A percentile compares a stretch with the other conserved stretches of the same genome.
phyloP scores from a whole-genome alignment of 768 basidiomycete species.

The Harrya chromipes region DNA sequence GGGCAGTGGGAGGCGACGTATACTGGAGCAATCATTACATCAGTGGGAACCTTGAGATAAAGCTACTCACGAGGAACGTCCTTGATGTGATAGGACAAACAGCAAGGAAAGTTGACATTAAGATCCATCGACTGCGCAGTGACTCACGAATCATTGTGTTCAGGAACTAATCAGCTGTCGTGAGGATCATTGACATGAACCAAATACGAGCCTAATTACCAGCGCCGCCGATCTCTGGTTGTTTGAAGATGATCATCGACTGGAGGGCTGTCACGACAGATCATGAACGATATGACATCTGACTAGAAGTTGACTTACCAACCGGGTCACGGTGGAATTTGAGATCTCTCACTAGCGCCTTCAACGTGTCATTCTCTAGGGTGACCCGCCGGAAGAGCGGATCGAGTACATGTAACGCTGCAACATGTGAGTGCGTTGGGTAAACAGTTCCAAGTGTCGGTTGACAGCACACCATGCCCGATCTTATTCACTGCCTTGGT shows the following conservation, averaged over 20 bases:
- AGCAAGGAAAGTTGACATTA: not conserved
- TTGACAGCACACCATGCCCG: constrained; percentile 61
- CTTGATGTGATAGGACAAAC: constrained; percentile 32
- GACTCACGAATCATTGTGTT: constrained; percentile 91
- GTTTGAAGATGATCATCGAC: constrained; percentile 96
- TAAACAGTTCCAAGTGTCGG: not conserved
- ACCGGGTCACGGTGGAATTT: constrained; percentile 83
- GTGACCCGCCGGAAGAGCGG: constrained; percentile 77
- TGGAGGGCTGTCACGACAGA: constrained; percentile 58
- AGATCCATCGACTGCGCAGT: not conserved
- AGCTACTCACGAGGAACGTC: constrained; percentile 62
- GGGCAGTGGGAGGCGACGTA: constrained; percentile 85
- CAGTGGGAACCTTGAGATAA: not conserved
- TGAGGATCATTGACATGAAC: not conserved
- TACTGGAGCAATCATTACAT: constrained; percentile 51
- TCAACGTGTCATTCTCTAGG: constrained; percentile 72
- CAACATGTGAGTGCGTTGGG: constrained; percentile 1
- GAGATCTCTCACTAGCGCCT: constrained; percentile 69
- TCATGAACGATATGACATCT: not conserved
- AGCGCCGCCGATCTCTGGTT: constrained; percentile 88
- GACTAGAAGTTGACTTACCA: constrained; percentile 41
- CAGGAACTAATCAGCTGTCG: constrained; percentile 53
- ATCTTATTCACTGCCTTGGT: constrained; percentile 92
- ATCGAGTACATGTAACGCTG: constrained; percentile 84
- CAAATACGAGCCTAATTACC: constrained; percentile 43